A percentile compares a stretch with the other conserved stretches of the same genome.
These are phyloP conservation scores for Acanthamoeba divionensis DNA, from an alignment of 208 protist genomes.

Conservation along the genomic window DNA sequence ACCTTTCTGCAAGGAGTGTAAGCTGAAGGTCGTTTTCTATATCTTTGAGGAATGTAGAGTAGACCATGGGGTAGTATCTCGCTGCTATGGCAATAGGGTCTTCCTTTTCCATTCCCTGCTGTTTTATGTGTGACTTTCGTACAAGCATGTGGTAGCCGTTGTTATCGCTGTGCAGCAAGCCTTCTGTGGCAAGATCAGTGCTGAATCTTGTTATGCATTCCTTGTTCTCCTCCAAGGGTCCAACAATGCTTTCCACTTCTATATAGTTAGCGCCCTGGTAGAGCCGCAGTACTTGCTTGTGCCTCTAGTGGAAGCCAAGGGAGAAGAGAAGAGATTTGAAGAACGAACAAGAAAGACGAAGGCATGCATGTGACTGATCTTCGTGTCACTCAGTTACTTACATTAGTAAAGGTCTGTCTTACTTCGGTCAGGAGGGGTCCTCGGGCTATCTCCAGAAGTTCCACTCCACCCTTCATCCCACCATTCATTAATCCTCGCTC, in stretches of 20 bases:
- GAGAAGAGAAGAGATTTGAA: no score
- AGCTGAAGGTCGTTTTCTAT: background rate
- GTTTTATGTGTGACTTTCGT: background rate
- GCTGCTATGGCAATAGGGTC: background rate
- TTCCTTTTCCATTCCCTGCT: background rate
- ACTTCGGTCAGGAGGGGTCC: no score
- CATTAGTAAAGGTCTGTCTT: no score
- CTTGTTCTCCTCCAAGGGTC: background rate
- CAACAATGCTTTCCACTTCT: background rate
- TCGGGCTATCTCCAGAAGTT: no score
- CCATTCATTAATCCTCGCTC: no score
- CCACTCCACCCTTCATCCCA: no score
- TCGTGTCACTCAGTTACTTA: no score
- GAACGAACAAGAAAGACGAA: no score
- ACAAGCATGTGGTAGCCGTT: background rate
- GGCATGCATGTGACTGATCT: no score
- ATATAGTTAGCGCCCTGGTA: background rate
- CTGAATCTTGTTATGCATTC: background rate
- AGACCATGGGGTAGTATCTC: background rate
- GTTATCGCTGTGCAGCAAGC: background rate
- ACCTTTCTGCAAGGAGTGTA: background rate
- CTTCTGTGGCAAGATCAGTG: background rate
- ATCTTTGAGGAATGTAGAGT: background rate
- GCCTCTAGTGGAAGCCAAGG: no score
- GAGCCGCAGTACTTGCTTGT: no score